A percentile compares a stretch with the other conserved stretches of the same genome.
Evolutionary conservation across 2,329 filamentous ascomycete species (phyloP).

Genomic region (Venturia pyrina): DNA sequence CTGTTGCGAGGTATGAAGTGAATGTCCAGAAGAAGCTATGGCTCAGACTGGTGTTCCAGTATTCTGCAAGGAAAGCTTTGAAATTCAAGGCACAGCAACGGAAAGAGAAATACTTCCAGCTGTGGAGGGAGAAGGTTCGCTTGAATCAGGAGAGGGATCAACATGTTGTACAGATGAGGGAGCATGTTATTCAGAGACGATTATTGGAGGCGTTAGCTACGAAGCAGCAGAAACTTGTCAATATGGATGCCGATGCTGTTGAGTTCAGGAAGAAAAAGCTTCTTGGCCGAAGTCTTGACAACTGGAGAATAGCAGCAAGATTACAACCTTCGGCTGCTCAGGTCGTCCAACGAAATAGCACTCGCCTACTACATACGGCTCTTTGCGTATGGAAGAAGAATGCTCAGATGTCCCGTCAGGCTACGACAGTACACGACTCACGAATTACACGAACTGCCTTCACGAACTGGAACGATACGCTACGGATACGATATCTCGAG

Average conservation of each 20-base stretch:
- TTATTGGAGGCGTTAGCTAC: slow-evolving; percentile 17
- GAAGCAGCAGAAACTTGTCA: slow-evolving; percentile 5
- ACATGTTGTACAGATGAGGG: slow-evolving; percentile 15
- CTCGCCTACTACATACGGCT: slow-evolving; percentile 34
- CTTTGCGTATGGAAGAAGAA: slow-evolving; percentile 42
- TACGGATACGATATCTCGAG: slow-evolving; percentile 43
- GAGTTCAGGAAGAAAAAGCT: slow-evolving; percentile 3
- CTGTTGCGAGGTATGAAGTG: slow-evolving; percentile 22
- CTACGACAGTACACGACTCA: slow-evolving; percentile 39
- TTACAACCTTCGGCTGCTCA: slow-evolving; percentile 17
- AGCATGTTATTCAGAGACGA: slow-evolving; percentile 20
- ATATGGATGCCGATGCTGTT: not conserved
- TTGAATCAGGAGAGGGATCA: slow-evolving; percentile 7
- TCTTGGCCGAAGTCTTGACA: not conserved
- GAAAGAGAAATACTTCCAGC: slow-evolving; percentile 18
- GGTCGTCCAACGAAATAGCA: slow-evolving; percentile 35
- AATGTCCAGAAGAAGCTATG: slow-evolving; percentile 24
- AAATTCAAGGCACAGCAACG: slow-evolving; percentile 23
- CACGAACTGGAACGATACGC: slow-evolving; percentile 51
- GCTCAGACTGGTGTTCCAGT: slow-evolving; percentile 22
- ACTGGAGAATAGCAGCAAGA: not conserved
- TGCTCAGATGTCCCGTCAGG: slow-evolving; percentile 32
- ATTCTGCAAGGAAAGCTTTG: slow-evolving; percentile 25
- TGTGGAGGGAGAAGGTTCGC: not conserved
- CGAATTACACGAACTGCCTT: slow-evolving; percentile 48